Conservation (phyloP, 1,139 yeast species). For the Yamadazyma triangularis region DNA sequence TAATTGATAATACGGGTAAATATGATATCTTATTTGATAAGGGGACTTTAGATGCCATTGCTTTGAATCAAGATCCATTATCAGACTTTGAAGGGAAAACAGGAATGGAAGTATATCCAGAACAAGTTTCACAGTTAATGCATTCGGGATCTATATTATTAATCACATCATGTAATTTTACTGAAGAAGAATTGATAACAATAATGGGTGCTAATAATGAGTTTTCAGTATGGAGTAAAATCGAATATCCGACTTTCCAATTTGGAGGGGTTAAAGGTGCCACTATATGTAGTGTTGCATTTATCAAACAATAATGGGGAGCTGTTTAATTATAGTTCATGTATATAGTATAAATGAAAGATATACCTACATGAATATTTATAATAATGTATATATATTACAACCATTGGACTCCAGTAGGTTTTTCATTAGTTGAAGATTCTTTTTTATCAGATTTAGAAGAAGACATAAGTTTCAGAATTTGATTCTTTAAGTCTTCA, state of each 20-base stretch:
- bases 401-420: constrained; percentile 1
- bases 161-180: constrained; percentile 94
- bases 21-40: constrained; percentile 84
- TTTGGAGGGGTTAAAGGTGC: constrained; percentile 89
- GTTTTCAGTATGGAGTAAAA: constrained; percentile 54
- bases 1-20: constrained; percentile 22
- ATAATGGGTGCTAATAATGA: constrained; percentile 42
- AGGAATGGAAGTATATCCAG: constrained; percentile 63
- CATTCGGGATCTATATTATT: constrained; percentile 56
- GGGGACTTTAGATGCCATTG: constrained; percentile 96
- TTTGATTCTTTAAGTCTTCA: constrained; percentile 27
- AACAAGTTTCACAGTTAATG: constrained; percentile 54
- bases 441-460: neutral
- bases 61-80: constrained; percentile 60
- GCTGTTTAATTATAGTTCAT: no score
- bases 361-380: no score
- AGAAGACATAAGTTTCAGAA: no score
- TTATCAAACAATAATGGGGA: constrained; percentile 36
- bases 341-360: no score
- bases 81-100: constrained; percentile 35
- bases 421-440: constrained; percentile 1
- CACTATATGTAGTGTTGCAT: constrained; percentile 84
- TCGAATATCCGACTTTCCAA: constrained; percentile 74
- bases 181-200: constrained; percentile 64
- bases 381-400: neutral